Evolutionary conservation across 192 early-diverging fungal species (phyloP), one percentile per base, ranked within the genome.

Genomic region (Dimargaris verticillata): DNA sequence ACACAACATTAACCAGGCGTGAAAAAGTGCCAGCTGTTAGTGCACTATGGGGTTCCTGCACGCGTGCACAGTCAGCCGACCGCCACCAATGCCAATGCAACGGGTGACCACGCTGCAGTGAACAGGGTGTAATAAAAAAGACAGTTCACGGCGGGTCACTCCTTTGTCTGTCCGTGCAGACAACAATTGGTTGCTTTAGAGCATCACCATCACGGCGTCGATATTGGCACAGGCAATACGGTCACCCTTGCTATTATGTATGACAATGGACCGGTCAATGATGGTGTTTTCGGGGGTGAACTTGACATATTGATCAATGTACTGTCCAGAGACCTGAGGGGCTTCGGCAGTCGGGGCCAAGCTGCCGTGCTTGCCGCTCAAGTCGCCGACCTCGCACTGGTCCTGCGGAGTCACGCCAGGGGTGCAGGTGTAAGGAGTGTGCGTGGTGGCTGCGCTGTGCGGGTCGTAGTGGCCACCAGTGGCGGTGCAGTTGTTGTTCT

Each of bases 171-270:
- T 15, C 14, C 51, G 22, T 3, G 20, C 12, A 24, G 51, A 13
- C 51, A 52, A 13, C 11, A 52, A 52, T 25, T 5, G 51, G 24
- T 4, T 12, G 24, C 25, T 2, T 25, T 25, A 52, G 25, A 52
- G 24, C 22, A 38, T 20, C 17, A 52, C 51, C 18, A 25, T 60
- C 14, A 49, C 50, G 29, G 57, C 44, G 61, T 67, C 61, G 38
- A 82, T 74, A 67, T 82, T 71, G 24, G 65, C 76, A 65, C 80
- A 82, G 14, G 74, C 80, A 62, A 79, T 48, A 14, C 80, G 80
- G 49, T 67, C 63, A 44, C 64, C 70, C 64, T 73, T 69, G 60
- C 67, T 29, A 49, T 65, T 69, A 65, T 82, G 80, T 46, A 82
- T 75, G 29, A 82, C 80, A 57, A 82, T 61, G 0, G 80, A 79